Percentiles rank a stretch among this genome's conserved stretches.
Evolutionary conservation across 2,329 filamentous ascomycete genomes (phyloP).

Genomic region (Aspergillus ustus): DNA sequence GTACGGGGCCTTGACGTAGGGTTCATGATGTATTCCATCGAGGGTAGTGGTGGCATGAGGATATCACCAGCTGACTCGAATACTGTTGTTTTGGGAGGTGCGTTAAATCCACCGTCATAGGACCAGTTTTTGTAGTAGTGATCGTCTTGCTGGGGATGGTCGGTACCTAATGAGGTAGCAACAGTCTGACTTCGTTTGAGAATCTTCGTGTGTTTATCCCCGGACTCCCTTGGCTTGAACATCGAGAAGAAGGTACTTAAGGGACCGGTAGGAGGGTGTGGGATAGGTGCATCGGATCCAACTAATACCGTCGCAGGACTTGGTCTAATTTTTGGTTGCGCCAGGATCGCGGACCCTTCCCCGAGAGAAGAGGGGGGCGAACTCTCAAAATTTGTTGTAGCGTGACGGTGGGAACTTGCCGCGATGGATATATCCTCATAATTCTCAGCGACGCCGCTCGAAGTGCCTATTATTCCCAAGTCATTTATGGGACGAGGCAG

Average conservation of each 20-base stretch:
- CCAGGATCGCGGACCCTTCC: conserved; percentile 27
- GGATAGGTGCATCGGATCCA: conserved; percentile 17
- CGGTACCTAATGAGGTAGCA: conserved; percentile 27
- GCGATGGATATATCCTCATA: conserved; percentile 8
- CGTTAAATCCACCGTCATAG: conserved; percentile 58
- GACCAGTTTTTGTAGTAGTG: conserved; percentile 56
- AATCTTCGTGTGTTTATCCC: conserved; percentile 61
- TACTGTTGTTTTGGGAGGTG: conserved; percentile 87
- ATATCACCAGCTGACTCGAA: conserved; percentile 95
- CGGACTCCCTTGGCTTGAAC: conserved; percentile 65
- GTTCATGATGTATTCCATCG: conserved; percentile 79
- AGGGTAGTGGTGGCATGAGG: conserved; percentile 84
- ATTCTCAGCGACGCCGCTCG: conserved; percentile 24
- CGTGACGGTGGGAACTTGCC: conserved; percentile 5
- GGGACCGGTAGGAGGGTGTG: conserved; percentile 50
- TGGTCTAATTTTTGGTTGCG: conserved; percentile 17
- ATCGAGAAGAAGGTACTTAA: conserved; percentile 72
- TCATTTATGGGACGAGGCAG: conserved; percentile 35
- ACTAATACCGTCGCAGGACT: neutral
- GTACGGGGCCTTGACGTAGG: conserved; percentile 80
- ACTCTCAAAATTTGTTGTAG: neutral
- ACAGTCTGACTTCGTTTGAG: conserved; percentile 80
- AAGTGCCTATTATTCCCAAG: conserved; percentile 28
- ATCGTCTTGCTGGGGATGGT: conserved; percentile 19
- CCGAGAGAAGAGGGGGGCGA: conserved; percentile 21